phyloP scores from a whole-genome alignment of 1,284 basidiomycete species.

The Boletus hoseneyae region DNA sequence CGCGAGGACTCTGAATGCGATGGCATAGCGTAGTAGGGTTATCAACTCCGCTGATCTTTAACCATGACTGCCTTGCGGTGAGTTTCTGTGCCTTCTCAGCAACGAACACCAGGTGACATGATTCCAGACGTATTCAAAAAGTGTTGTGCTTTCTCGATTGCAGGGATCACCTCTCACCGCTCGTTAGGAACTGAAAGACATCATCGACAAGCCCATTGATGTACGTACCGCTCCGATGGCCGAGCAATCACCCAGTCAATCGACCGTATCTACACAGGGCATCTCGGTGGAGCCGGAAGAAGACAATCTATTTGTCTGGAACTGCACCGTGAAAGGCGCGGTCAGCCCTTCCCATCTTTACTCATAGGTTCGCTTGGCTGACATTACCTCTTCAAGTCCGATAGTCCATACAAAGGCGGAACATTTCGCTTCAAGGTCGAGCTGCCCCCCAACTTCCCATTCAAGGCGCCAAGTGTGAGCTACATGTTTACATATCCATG shows the following conservation, averaged over 20 bases:
- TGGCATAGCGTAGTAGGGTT: slow-evolving; percentile 15
- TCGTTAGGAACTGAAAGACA: slow-evolving; percentile 57
- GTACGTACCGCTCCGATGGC: slow-evolving; percentile 37
- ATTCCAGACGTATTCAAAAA: slow-evolving; percentile 64
- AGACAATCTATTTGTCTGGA: slow-evolving; percentile 76
- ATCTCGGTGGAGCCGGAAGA: slow-evolving; percentile 65
- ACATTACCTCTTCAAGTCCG: slow-evolving; percentile 43
- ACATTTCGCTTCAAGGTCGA: slow-evolving; percentile 73
- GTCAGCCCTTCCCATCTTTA: slow-evolving; percentile 43
- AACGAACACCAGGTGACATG: slow-evolving; percentile 9
- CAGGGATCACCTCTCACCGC: slow-evolving; percentile 17
- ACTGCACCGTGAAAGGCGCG: slow-evolving; percentile 71
- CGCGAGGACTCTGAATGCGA: slow-evolving; percentile 36
- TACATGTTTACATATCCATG: slow-evolving; percentile 6
- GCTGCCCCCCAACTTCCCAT: slow-evolving; percentile 79
- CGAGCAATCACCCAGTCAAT: slow-evolving; percentile 9
- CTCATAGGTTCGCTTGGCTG: slow-evolving; percentile 5
- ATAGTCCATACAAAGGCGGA: slow-evolving; percentile 83
- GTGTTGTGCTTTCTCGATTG: slow-evolving; percentile 33
- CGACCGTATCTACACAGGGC: slow-evolving; percentile 40
- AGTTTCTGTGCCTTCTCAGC: slow-evolving; percentile 6
- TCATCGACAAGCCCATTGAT: slow-evolving; percentile 57
- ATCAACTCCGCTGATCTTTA: background rate
- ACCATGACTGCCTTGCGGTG: slow-evolving; percentile 61
- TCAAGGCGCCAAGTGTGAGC: slow-evolving; percentile 81